A percentile compares a stretch with the other conserved stretches of the same genome.
These are phyloP conservation scores for Symbiodinium natans DNA, from an alignment of 73 alveolate genomes.

Conservation along the genomic window DNA sequence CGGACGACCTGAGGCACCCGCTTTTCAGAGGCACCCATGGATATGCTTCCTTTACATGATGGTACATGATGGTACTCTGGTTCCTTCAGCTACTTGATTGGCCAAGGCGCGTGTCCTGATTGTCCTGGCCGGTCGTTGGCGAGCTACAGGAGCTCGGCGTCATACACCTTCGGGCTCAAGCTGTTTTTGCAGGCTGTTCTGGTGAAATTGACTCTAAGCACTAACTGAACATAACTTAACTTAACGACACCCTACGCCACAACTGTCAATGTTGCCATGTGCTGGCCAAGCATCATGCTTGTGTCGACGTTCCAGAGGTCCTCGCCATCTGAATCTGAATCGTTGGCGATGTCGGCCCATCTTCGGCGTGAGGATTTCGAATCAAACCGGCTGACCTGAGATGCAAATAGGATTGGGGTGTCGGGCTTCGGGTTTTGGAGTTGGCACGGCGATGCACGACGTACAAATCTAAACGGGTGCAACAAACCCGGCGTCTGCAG, in stretches of 20 bases:
- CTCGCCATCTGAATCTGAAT: not conserved
- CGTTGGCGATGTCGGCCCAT: not conserved
- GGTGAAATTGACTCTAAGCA: too few relatives aligned
- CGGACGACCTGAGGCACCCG: not conserved
- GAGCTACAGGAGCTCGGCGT: not conserved
- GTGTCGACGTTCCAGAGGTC: constrained; percentile 9
- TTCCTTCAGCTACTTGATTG: not conserved
- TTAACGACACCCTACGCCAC: too few relatives aligned
- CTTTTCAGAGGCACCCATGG: too few relatives aligned
- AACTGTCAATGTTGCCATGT: too few relatives aligned
- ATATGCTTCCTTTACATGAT: too few relatives aligned
- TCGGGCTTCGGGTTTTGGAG: too few relatives aligned
- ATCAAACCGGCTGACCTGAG: constrained; percentile 1
- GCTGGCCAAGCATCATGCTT: not conserved
- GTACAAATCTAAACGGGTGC: too few relatives aligned
- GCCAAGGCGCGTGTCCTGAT: not conserved
- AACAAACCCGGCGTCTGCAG: not conserved
- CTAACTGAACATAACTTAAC: too few relatives aligned
- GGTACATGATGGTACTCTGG: too few relatives aligned
- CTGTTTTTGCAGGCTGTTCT: too few relatives aligned
- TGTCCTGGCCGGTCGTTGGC: not conserved
- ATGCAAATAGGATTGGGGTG: too few relatives aligned
- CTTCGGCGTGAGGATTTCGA: not conserved
- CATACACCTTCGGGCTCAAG: not conserved
- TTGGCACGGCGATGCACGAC: too few relatives aligned